Base-by-base conservation (phyloP, 345 rosid species). In the Sonneratia alba region DNA sequence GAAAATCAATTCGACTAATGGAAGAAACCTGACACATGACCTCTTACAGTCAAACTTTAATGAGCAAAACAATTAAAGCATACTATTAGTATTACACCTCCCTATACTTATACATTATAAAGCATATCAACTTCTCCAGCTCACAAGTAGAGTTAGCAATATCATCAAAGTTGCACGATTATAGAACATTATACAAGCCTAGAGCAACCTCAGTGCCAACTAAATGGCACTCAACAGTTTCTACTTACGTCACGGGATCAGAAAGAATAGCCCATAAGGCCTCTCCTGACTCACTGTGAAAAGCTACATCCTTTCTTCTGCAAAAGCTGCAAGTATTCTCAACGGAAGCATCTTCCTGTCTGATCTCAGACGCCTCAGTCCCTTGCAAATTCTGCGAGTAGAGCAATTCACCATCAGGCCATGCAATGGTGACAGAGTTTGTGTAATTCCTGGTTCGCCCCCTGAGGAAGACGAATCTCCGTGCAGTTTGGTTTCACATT, bases 191-290 rank as follows among this genome's bases (percentile, higher is more conserved):
- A 57, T 21, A 21, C 63, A 57, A 57, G 12, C 34, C 63, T 19
- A 57, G 21, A 57, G 63, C 63, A 8, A 47, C 15, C 15, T 47
- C 51, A 7, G 2, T 13, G 11, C 56, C 56, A 3, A 51, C 3
- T 16, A 51, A 51, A 51, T 3, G 34, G 13, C 49, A 37, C 21
- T 67, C 48, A n/a, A 67, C 70, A 67, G 22, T 19, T 37, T 21
- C 72, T 32, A 79, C 92, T 93, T 82, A 93, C 97, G 89, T 85
- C 66, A 88, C 82, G 71, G 96, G 92, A 74, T 92, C 95, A 7
- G 97, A 89, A 49, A 91, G 82, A 77, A 88, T 88, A 70, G 85
- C 73, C 79, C 87, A 83, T 72, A 93, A 78, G n/a, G n/a, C n/a
- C 64, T 91, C 97, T 71, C 93, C 87, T 2, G 92, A 87, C 73